Conservation (phyloP, 345 rosid species). For the Geranium rotundifolium region DNA sequence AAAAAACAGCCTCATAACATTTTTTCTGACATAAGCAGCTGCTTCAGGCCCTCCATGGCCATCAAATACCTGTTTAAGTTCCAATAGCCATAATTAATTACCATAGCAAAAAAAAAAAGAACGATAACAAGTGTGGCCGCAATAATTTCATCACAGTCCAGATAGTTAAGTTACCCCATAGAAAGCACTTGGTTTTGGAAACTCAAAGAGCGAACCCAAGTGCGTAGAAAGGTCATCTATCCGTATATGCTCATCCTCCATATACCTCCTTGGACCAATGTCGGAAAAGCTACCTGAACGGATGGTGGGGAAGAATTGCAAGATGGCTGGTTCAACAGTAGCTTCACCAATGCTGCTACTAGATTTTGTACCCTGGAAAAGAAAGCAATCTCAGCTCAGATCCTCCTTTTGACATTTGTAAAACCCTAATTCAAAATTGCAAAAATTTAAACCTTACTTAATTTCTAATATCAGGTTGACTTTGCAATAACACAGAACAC, state of each 20-base stretch:
- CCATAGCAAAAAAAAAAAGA: no score
- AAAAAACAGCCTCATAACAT: conserved; percentile 8
- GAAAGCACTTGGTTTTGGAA: conserved; percentile 8
- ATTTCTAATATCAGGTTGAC: no score
- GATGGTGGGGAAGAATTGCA: conserved; percentile 3
- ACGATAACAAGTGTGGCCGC: no score
- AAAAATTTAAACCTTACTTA: no score
- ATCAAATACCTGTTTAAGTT: conserved; percentile 5
- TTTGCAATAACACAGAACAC: no score
- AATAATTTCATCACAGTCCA: no score
- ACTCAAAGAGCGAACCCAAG: conserved; percentile 3
- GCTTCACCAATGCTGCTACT: neutral
- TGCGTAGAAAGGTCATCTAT: conserved; percentile 7
- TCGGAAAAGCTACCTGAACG: conserved; percentile 11
- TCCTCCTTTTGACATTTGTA: no score
- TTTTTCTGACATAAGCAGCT: conserved; percentile 1
- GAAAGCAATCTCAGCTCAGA: neutral
- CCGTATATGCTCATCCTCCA: conserved; percentile 11
- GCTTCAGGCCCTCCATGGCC: conserved; percentile 12
- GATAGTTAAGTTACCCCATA: conserved; percentile 1
- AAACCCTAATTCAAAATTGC: no score
- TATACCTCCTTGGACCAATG: conserved; percentile 5
- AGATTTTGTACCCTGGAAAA: neutral
- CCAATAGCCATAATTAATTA: no score
- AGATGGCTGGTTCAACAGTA: neutral